Percentiles rank a stretch among this genome's conserved stretches.
phyloP scores from a whole-genome alignment of 1,139 yeast genomes.

The Scheffersomyces lignicola region DNA sequence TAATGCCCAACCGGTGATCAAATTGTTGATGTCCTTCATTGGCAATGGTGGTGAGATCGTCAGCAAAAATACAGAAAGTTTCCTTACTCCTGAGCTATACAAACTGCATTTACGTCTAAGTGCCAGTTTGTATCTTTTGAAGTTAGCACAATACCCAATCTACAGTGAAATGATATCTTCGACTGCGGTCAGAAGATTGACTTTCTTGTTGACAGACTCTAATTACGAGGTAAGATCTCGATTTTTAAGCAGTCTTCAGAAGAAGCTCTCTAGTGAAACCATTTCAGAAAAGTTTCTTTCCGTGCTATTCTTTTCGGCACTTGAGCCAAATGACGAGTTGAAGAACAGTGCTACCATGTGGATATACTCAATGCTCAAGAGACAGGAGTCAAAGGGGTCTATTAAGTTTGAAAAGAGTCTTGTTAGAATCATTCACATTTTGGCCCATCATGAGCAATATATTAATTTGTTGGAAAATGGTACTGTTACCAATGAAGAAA shows the following conservation, averaged over 20 bases:
- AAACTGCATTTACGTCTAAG: constrained; percentile 63
- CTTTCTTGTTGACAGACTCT: constrained; percentile 68
- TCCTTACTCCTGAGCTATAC: constrained; percentile 65
- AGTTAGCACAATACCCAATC: constrained; percentile 57
- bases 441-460: constrained; percentile 77
- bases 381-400: constrained; percentile 39
- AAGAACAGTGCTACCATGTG: constrained; percentile 62
- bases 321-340: constrained; percentile 61
- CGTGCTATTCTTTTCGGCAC: constrained; percentile 70
- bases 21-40: constrained; percentile 64
- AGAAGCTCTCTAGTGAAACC: constrained; percentile 48
- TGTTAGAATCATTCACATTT: constrained; percentile 65
- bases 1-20: constrained; percentile 62
- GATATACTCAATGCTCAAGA: constrained; percentile 62
- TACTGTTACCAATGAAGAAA: constrained; percentile 10
- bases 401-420: constrained; percentile 62
- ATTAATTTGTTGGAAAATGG: constrained; percentile 36
- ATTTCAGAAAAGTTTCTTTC: constrained; percentile 70
- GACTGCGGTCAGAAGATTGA: constrained; percentile 50
- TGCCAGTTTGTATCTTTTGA: constrained; percentile 68
- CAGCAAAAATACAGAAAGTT: constrained; percentile 40
- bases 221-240: constrained; percentile 54
- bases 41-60: constrained; percentile 84
- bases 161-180: constrained; percentile 57
- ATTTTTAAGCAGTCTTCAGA: constrained; percentile 55